Evolutionary conservation across 2,329 filamentous ascomycete genomes (phyloP).

Genomic region (Byssoonygena ceratinophila): DNA sequence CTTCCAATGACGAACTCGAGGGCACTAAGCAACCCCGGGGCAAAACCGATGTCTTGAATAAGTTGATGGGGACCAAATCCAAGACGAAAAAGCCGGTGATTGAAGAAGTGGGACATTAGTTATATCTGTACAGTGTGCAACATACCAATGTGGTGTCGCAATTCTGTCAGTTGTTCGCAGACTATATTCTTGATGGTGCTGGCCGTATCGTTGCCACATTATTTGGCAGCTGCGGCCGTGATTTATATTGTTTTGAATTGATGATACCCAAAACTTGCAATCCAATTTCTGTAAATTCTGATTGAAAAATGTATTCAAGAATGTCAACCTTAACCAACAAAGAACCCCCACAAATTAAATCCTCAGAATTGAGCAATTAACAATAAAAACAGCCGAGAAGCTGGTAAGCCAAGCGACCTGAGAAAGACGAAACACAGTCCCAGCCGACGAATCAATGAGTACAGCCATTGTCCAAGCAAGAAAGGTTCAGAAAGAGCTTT

Average conservation of each 20-base stretch:
- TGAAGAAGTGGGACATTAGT: constrained; percentile 27
- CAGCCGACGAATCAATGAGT: neutral
- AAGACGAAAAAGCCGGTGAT: constrained; percentile 29
- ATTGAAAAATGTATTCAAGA: neutral
- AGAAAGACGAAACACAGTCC: neutral
- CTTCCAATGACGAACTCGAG: constrained; percentile 13
- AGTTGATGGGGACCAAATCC: constrained; percentile 30
- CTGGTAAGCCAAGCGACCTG: no score
- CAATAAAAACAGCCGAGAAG: neutral
- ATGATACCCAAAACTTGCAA: constrained; percentile 1
- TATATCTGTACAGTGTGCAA: no score
- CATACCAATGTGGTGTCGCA: no score
- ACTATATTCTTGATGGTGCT: no score
- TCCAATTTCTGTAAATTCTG: neutral
- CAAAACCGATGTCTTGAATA: constrained; percentile 27
- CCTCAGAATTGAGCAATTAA: neutral
- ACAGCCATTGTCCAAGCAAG: neutral
- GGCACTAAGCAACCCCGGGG: neutral
- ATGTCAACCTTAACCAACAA: neutral
- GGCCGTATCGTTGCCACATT: no score
- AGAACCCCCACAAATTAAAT: neutral
- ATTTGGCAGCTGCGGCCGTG: no score
- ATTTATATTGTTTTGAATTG: constrained; percentile 2
- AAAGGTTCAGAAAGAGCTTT: neutral
- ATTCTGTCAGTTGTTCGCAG: no score